These are phyloP conservation scores for Lepiota subincarnata DNA, from an alignment of 768 basidiomycete genomes.

Conservation along the genomic window DNA sequence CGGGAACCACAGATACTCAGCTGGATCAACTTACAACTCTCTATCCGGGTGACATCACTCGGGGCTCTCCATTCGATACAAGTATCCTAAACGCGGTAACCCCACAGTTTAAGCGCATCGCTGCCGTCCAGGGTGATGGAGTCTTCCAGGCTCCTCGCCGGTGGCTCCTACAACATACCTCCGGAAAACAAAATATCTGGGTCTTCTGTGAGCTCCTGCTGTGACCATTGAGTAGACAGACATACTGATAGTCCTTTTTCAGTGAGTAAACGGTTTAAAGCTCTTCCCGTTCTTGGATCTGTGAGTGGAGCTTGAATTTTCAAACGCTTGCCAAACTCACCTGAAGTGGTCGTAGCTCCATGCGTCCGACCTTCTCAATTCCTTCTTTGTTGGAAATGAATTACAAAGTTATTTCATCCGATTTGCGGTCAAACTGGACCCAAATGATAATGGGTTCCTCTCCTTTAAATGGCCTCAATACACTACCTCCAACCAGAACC, in stretches of 20 bases:
- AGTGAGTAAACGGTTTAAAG: slow-evolving; percentile 46
- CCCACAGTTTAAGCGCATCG: slow-evolving; percentile 45
- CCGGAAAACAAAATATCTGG: slow-evolving; percentile 37
- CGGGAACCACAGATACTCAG: slow-evolving; percentile 23
- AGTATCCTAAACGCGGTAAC: slow-evolving; percentile 37
- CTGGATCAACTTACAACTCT: slow-evolving; percentile 25
- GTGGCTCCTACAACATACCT: slow-evolving; percentile 36
- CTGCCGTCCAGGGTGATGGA: slow-evolving; percentile 46
- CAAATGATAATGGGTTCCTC: slow-evolving; percentile 8
- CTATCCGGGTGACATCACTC: slow-evolving; percentile 35
- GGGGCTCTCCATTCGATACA: slow-evolving; percentile 54
- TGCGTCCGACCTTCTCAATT: slow-evolving; percentile 32
- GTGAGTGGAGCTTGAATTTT: slow-evolving; percentile 21
- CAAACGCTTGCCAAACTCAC: background rate
- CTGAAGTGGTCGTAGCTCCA: slow-evolving; percentile 30
- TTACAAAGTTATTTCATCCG: slow-evolving; percentile 41
- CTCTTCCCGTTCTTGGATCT: slow-evolving; percentile 38
- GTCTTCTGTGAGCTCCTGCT: slow-evolving; percentile 28
- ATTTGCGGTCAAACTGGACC: slow-evolving; percentile 32
- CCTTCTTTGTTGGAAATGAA: slow-evolving; percentile 31
- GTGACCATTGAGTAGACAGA: background rate
- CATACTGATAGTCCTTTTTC: background rate
- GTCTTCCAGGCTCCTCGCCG: slow-evolving; percentile 48
- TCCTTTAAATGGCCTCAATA: slow-evolving; percentile 25
- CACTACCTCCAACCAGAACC: slow-evolving; percentile 22